A percentile compares a stretch with the other conserved stretches of the same genome.
phyloP scores from a whole-genome alignment of 148 eudicot species.

The Silene uniflora region DNA sequence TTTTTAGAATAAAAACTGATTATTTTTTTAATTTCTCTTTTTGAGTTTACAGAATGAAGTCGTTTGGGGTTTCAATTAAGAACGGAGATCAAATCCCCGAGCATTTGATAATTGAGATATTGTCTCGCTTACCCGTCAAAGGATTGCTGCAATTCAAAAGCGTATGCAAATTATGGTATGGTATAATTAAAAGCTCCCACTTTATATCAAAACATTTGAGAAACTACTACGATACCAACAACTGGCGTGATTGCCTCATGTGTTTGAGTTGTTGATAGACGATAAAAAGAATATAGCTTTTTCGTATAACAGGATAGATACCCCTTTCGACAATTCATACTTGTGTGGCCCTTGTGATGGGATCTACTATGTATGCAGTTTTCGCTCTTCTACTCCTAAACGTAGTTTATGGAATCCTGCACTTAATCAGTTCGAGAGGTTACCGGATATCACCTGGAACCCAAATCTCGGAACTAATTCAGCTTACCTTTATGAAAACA shows the following conservation, averaged over 20 bases:
- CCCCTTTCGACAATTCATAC: not conserved
- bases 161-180: constrained; percentile 21
- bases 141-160: constrained; percentile 7
- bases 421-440: not conserved
- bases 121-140: constrained; percentile 15
- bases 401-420: constrained; percentile 16
- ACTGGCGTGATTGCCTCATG: constrained; percentile 6
- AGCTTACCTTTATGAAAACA: not conserved
- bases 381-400: not conserved
- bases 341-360: constrained; percentile 20
- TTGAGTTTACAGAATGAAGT: not conserved
- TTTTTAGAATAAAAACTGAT: too few species aligned
- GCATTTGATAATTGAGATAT: constrained; percentile 11
- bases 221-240: constrained; percentile 12
- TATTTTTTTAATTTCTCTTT: not conserved
- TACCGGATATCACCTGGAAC: not conserved
- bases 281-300: not conserved
- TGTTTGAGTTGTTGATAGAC: constrained; percentile 10
- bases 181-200: constrained; percentile 1
- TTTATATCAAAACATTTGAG: constrained; percentile 18
- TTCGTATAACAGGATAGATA: not conserved
- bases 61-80: not conserved
- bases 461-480: not conserved
- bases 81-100: not conserved
- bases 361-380: constrained; percentile 1